Base-by-base conservation (phyloP, 768 basidiomycete species). In the Auricularia heimuer region DNA sequence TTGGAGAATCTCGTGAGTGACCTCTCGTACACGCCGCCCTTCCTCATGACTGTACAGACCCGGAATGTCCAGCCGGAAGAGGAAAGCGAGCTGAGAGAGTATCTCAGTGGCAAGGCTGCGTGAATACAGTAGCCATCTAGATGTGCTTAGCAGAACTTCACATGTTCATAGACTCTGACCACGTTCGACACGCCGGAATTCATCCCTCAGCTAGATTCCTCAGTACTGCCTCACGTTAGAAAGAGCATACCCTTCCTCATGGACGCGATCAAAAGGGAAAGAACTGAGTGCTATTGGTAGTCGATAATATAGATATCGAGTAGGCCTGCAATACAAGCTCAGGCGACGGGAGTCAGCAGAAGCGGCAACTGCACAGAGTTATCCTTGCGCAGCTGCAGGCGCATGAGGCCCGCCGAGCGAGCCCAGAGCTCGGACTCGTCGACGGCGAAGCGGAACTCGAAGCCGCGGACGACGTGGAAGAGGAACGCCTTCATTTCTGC, bases 371-470 rank as follows among this genome's bases (percentile, higher is more conserved):
- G 39, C 39, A 42, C 39, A 42, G 39, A 42, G 12, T 42, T 42
- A 2, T 42, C 39, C 12, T 7, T 18, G 18, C 54, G 54, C 11
- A 54, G 29, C 54, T 54, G 54, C 7, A 18, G n/a, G 10, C 29
- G 10, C n/a, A 54, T 10, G 7, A 54, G 6, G 11, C 29, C 54
- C 10, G n/a, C 54, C 18, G 54, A 54, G n/a, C 29, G 18, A 7
- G 54, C 33, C 4, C 10, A 60, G 29, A 63, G n/a, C 29, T 63
- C 44, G 7, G n/a, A 47, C 39, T 8, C 7, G 16, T 45, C 34
- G 39, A 63, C 44, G 10, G 63, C 63, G 16, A 63, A n/a, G 14
- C n/a, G 10, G 47, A 66, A 63, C 39, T 66, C 65, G 39, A 66
- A 66, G 6, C 61, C 42, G 24, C 65, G 29, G 12, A 66, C 33